Conservation (phyloP, 108 stramenopile species). For the Conticribra weissflogii region DNA sequence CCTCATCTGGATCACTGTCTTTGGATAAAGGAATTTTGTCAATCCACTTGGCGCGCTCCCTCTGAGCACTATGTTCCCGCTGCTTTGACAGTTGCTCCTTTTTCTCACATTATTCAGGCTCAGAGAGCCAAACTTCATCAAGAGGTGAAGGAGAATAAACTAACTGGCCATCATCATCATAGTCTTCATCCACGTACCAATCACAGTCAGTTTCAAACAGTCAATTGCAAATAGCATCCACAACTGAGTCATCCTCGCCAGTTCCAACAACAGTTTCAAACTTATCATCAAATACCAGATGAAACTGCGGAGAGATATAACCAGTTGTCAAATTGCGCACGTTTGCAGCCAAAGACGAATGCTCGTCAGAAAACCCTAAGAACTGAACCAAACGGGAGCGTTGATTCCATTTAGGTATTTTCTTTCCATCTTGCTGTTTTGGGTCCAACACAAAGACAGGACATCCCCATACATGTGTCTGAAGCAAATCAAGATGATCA, state of each 20-base stretch:
- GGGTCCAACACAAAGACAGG: conserved; percentile 29
- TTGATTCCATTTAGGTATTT: too few relatives aligned
- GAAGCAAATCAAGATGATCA: conserved; percentile 22
- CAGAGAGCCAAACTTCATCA: conserved; percentile 18
- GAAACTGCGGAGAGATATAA: conserved; percentile 34
- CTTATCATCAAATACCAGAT: conserved; percentile 31
- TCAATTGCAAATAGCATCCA: background rate
- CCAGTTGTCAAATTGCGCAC: conserved; percentile 4
- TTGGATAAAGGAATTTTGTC: too few relatives aligned
- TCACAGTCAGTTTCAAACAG: conserved; percentile 3
- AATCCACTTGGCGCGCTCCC: too few relatives aligned
- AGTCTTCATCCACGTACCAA: conserved; percentile 17
- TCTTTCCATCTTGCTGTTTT: conserved; percentile 22
- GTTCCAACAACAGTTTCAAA: conserved; percentile 24
- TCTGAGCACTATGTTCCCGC: too few relatives aligned
- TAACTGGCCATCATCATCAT: conserved; percentile 15
- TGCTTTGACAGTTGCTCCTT: too few relatives aligned
- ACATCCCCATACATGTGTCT: conserved; percentile 34
- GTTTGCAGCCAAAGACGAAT: conserved; percentile 20
- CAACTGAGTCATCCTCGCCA: conserved; percentile 1
- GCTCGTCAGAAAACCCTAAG: too few relatives aligned
- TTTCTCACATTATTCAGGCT: conserved; percentile 16
- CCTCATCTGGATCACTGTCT: too few relatives aligned
- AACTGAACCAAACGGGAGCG: conserved; percentile 18
- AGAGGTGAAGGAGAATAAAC: conserved; percentile 18